phyloP scores from a whole-genome alignment of 176 grass and related monocot genomes.

The Avena sativa region DNA sequence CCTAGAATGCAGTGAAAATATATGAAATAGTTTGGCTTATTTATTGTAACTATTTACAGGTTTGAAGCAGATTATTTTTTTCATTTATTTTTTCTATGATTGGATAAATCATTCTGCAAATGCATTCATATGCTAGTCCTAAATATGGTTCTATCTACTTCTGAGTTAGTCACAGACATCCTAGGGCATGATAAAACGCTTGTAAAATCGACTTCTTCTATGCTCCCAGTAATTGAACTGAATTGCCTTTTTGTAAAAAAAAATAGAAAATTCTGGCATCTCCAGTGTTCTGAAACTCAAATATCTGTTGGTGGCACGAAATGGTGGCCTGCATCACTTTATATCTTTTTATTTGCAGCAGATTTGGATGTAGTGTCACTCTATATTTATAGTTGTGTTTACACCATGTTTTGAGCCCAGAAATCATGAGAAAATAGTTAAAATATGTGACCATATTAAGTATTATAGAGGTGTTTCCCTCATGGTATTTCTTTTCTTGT shows the following conservation, averaged over 20 bases:
- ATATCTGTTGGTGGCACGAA: neutral
- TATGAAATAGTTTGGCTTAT: conserved; percentile 78
- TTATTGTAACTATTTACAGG: conserved; percentile 98
- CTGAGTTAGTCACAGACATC: neutral
- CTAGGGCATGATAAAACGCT: neutral
- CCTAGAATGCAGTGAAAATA: conserved; percentile 46
- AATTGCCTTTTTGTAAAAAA: neutral
- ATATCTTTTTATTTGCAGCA: neutral
- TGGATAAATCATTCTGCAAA: conserved; percentile 17
- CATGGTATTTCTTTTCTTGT: neutral
- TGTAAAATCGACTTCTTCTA: neutral
- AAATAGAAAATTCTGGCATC: too few relatives aligned
- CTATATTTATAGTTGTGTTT: neutral
- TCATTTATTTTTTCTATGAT: conserved; percentile 30
- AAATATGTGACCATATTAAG: conserved; percentile 1
- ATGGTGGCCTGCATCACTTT: neutral
- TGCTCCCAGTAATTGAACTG: neutral
- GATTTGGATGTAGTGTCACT: neutral
- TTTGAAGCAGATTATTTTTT: conserved; percentile 40
- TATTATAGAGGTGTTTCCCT: neutral
- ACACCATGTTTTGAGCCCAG: neutral
- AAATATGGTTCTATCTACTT: conserved; percentile 17
- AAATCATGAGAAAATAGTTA: neutral
- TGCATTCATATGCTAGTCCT: conserved; percentile 20
- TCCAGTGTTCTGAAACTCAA: conserved; percentile 20